Base-by-base conservation (phyloP, 192 early-diverging fungal genomes). In the Coemansia sp. region DNA sequence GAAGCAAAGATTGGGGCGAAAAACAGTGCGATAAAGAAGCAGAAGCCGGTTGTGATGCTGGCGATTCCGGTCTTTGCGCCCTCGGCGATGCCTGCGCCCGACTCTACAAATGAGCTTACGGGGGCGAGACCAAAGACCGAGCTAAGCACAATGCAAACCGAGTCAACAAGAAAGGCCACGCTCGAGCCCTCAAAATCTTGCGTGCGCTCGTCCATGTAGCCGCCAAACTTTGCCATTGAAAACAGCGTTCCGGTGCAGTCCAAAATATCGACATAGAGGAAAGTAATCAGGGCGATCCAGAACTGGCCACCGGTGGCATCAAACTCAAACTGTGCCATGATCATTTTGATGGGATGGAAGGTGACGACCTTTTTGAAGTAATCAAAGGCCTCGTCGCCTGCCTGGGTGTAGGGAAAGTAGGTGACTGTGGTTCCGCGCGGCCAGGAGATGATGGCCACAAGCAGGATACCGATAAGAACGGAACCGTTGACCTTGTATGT, bases 191-290 rank as follows among this genome's bases (percentile, higher is more conserved):
- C 86, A 79, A 91, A 90, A 57, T 93, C 87, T 59, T 88, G 74
- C 0, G 74, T 89, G n/a, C 77, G 70, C 54, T 87, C 81, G 53
- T 90, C 83, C 66, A 82, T 84, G 62, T 86, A 89, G 21, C 91
- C 88, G 57, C 85, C 91, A 73, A 87, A 90, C 54, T 82, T 82
- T 25, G 89, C 89, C 91, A 91, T 89, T 22, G 89, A 91, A 55
- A 86, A 91, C 84, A 93, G 78, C 27, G 91, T 91, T 17, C 89
- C 89, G 4, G 90, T 93, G 52, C 88, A 89, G 66, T 93, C 91
- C 59, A 93, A 71, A 43, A 93, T 89, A 69, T 93, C 91, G 58
- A 93, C 87, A 55, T 91, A 93, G 44, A 93, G 68, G 71, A 93
- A 90, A 2, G 87, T 93, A 44, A 93, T 81, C 45, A 93, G 78